Base-by-base conservation (phyloP, 2,329 filamentous ascomycete genomes). In the Fonsecaea monophora region DNA sequence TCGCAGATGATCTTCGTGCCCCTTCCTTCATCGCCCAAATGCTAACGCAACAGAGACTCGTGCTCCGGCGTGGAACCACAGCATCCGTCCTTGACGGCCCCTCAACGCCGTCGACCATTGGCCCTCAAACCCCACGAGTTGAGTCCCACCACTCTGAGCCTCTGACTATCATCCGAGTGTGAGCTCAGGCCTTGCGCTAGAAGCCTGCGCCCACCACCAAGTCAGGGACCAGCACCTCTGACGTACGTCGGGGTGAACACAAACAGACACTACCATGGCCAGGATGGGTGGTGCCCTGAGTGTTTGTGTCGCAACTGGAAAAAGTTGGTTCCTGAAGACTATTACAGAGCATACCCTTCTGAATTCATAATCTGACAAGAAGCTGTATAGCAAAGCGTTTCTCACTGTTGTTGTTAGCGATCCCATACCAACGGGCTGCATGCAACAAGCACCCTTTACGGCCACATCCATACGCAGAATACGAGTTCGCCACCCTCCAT, bases 11-110 rank as follows among this genome's bases (percentile, higher is more conserved):
- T 61, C 57, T 48, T 50, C 45, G n/a, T 42, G n/a, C 45, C 25
- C 62, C 21, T 57, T 45, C 25, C 4, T 32, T 48, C 40, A 60
- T 55, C 37, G 37, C 60, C 53, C 50, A 64, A 54, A 25, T 40
- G 30, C 56, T 57, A 67, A 55, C 65, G 61, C 65, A 64, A 40
- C 15, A 45, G 18, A 58, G 62, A 40, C 60, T 15, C 38, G 42
- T 40, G 18, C 65, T 56, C 62, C 62, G 59, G 37, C 54, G 32
- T 21, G 37, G 59, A 40, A 61, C 40, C 66, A 62, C 55, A 42
- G 34, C n/a, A 50, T 53, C 37, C 9, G 15, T 12, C 15, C 34
- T 10, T 25, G 25, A 25, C 25, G 25, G 2, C 25, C 25, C 25
- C 25, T 25, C 25, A 25, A 25, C 25, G 25, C 25, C 25, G 1